Conservation (phyloP, 2,329 filamentous ascomycete genomes). For the Neonectria hederae region DNA sequence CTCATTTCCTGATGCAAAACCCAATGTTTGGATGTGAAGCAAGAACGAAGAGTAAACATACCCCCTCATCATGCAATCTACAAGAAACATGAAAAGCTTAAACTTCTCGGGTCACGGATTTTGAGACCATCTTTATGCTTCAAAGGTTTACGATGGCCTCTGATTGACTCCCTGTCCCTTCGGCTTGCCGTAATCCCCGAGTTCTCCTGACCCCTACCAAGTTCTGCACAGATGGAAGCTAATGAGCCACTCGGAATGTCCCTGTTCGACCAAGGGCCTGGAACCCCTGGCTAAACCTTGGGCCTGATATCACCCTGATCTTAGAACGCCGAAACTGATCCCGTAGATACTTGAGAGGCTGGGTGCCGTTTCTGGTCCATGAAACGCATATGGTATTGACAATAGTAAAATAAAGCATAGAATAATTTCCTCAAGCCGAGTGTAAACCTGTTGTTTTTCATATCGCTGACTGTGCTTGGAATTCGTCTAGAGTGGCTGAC, state of each 20-base stretch:
- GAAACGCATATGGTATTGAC: background rate
- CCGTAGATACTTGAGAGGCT: background rate
- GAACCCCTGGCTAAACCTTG: conserved; percentile 1
- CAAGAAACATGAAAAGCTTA: background rate
- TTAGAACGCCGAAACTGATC: background rate
- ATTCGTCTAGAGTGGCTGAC: background rate
- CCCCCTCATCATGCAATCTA: background rate
- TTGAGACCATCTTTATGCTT: background rate
- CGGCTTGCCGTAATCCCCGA: background rate
- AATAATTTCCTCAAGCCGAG: background rate
- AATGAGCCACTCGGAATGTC: background rate
- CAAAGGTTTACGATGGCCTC: background rate
- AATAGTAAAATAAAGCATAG: background rate
- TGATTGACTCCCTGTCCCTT: background rate
- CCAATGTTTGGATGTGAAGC: background rate
- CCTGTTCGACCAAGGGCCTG: conserved; percentile 10
- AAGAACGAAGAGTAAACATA: background rate
- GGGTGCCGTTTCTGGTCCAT: background rate
- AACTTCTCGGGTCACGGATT: background rate
- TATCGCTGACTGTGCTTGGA: background rate
- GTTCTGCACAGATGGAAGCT: background rate
- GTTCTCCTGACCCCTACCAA: background rate
- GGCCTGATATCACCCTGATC: background rate
- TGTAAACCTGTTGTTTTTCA: too few relatives aligned
- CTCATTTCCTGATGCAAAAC: background rate